Base-by-base conservation (phyloP, 129 eudicot genomes). In the Deinandra increscens region DNA sequence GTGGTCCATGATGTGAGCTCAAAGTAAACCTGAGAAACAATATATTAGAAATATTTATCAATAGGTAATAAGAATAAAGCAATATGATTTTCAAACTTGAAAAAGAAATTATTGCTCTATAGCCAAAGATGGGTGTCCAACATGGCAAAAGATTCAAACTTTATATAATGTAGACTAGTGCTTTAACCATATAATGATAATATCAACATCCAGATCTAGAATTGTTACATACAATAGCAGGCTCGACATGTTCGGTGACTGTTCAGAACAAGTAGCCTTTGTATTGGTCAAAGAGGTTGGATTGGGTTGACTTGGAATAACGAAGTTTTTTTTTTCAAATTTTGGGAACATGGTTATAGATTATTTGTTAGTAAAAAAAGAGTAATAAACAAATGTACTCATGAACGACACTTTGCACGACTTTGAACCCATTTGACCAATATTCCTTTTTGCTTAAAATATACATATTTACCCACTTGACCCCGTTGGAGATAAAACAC, bases 1-100 rank as follows among this genome's bases (percentile, higher is more conserved):
- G 97, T 20, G 98, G 95, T 10, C 90, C 95, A 76, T 89, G 98
- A 80, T 85, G 92, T 86, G 62, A 93, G 95, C 76, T 93, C 98
- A 80, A 93, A 86, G 81, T 80, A 83, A 67, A 93, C 98, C 98
- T 93, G 66, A 60, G 50, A 60, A 77, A 51, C 75, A 72, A 75
- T 39, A 38, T 54, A 39, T n/a, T n/a, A 9, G 10, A 60, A 2
- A 44, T 15, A 9, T 13, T 22, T 36, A 34, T 14, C 7, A 54
- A 42, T 17, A 36, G 15, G 13, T 50, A 60, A 17, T 51, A 75
- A 33, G 58, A 39, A 34, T 26, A 74, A 54, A 31, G 4, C 48
- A 43, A 20, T 60, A 72, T 11, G 13, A 46, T 62, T 44, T 48
- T 33, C 15, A 72, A 5, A 51, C 43, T 38, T 18, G 15, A 42